phyloP scores from a whole-genome alignment of 768 basidiomycete species.

The Mycena indigotica region DNA sequence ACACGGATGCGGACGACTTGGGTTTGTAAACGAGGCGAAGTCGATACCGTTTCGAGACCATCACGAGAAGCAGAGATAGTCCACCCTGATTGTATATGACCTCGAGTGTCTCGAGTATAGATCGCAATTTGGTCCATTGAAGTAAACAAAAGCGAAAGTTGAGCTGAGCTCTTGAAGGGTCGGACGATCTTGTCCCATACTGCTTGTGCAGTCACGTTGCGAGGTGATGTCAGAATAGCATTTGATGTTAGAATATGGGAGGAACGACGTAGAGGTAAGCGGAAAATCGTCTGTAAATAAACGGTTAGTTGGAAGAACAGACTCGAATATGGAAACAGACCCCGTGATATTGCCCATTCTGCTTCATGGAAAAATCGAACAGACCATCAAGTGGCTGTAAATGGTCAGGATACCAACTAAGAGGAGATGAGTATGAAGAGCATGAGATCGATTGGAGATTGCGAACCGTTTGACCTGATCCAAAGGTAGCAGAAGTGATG shows the following conservation, averaged over 20 bases:
- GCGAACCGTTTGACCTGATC: conserved; percentile 37
- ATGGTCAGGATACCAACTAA: conserved; percentile 46
- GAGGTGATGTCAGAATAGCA: conserved; percentile 26
- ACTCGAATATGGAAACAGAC: conserved; percentile 32
- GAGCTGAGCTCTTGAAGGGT: conserved; percentile 33
- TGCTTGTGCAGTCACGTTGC: conserved; percentile 21
- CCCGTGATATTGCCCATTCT: conserved; percentile 36
- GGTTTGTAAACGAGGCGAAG: conserved; percentile 14
- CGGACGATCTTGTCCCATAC: conserved; percentile 31
- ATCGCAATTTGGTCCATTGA: conserved; percentile 33
- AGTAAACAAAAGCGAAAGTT: conserved; percentile 47
- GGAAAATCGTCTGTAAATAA: conserved; percentile 44
- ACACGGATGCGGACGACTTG: conserved; percentile 10
- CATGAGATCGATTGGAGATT: neutral
- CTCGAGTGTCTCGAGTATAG: conserved; percentile 24
- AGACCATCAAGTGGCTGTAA: conserved; percentile 41
- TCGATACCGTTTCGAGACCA: neutral
- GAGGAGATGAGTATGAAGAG: neutral
- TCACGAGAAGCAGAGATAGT: conserved; percentile 26
- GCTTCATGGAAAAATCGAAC: conserved; percentile 39
- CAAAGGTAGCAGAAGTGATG: conserved; percentile 36
- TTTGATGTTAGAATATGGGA: conserved; percentile 25
- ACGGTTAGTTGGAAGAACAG: neutral
- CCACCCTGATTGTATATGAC: conserved; percentile 23
- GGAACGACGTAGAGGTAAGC: conserved; percentile 43